Conservation (phyloP, 2,329 filamentous ascomycete species). For the Lachnellula subtilissima region DNA sequence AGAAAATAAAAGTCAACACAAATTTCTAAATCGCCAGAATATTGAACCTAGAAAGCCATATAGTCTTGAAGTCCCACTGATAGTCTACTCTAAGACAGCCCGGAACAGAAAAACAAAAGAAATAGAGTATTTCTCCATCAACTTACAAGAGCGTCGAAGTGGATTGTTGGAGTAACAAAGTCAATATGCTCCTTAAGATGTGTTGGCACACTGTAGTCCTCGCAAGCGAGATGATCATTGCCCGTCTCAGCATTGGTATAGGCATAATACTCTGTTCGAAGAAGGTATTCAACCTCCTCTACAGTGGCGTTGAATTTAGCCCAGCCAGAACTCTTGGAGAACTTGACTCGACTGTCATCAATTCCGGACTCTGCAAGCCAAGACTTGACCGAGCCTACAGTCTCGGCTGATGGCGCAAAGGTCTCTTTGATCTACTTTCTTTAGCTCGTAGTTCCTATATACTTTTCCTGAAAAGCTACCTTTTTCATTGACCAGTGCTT, state of each 20-base stretch:
- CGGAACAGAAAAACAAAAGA: no score
- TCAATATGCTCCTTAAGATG: slow-evolving; percentile 30
- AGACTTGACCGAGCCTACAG: slow-evolving; percentile 44
- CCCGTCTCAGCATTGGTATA: slow-evolving; percentile 49
- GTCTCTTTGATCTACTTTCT: slow-evolving; percentile 34
- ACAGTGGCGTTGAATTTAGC: slow-evolving; percentile 32
- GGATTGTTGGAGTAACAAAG: slow-evolving; percentile 31
- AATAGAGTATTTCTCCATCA: slow-evolving; percentile 5
- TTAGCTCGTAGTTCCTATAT: slow-evolving; percentile 15
- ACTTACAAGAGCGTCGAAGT: slow-evolving; percentile 27
- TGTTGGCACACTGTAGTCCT: slow-evolving; percentile 28
- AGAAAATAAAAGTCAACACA: no score
- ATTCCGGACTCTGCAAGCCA: slow-evolving; percentile 54
- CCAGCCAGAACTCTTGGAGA: slow-evolving; percentile 35
- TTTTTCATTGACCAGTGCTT: slow-evolving; percentile 43
- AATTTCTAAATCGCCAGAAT: no score
- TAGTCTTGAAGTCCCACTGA: no score
- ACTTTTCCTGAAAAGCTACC: slow-evolving; percentile 37
- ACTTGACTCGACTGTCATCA: slow-evolving; percentile 39
- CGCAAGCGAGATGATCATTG: slow-evolving; percentile 30
- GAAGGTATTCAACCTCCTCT: slow-evolving; percentile 44
- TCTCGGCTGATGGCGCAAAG: slow-evolving; percentile 39
- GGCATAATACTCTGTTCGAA: slow-evolving; percentile 47
- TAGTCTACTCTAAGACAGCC: no score
- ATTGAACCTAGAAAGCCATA: no score